These are phyloP conservation scores for Triticum dicoccoides DNA, from an alignment of 176 grass and related monocot genomes.

Conservation along the genomic window DNA sequence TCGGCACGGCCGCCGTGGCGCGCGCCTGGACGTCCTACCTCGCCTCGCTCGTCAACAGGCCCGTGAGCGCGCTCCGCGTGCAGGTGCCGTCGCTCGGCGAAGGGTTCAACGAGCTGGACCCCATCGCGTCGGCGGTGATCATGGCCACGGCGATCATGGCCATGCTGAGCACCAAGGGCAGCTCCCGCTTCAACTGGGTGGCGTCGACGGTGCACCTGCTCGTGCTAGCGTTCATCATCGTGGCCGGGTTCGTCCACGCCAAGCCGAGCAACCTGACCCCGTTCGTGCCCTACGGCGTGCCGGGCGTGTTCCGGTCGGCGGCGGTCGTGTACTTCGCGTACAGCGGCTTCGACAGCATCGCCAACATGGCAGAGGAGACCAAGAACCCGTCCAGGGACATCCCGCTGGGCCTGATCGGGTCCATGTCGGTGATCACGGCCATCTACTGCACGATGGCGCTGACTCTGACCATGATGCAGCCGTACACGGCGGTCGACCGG, in stretches of 20 bases:
- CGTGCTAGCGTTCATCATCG: conserved; percentile 73
- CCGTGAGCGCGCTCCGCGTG: not conserved
- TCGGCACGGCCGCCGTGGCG: conserved; percentile 14
- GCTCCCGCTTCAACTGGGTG: conserved; percentile 80
- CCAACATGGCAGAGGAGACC: conserved; percentile 94
- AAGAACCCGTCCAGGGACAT: conserved; percentile 84
- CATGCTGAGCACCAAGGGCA: conserved; percentile 68
- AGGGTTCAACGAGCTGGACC: conserved; percentile 71
- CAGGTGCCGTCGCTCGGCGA: not conserved
- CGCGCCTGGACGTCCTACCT: conserved; percentile 16
- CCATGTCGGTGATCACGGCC: conserved; percentile 88
- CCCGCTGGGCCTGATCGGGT: conserved; percentile 71
- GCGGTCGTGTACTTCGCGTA: conserved; percentile 96
- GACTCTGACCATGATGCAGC: conserved; percentile 90
- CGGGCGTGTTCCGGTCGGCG: conserved; percentile 75
- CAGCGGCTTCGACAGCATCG: conserved; percentile 91
- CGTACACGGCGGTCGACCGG: conserved; percentile 58
- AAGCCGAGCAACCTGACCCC: conserved; percentile 66
- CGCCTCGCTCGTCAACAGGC: not conserved
- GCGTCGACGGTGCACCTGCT: conserved; percentile 55
- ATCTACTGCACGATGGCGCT: conserved; percentile 92
- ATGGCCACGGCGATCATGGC: conserved; percentile 56
- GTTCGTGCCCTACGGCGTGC: conserved; percentile 65
- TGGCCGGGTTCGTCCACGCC: conserved; percentile 66
- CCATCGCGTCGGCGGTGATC: conserved; percentile 65